phyloP scores from a whole-genome alignment of 352 stramenopile species.

The Pythium diclinum region DNA sequence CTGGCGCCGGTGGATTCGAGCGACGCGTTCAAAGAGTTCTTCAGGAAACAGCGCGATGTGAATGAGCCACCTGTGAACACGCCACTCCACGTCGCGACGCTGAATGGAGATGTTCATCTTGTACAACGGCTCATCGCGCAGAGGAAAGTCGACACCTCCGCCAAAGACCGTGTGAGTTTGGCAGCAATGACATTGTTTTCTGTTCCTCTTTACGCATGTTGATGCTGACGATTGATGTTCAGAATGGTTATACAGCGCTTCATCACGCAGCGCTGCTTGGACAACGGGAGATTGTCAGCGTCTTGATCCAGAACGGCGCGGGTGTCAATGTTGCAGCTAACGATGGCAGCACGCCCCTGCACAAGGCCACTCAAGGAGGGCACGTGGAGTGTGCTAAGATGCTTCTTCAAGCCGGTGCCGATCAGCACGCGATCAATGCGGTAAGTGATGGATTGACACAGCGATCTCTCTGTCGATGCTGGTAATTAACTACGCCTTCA shows the following conservation, averaged over 20 bases:
- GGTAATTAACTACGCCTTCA: not conserved
- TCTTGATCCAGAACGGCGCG: conserved; percentile 13
- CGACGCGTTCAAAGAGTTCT: conserved; percentile 22
- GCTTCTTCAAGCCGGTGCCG: conserved; percentile 7
- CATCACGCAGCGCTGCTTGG: conserved; percentile 23
- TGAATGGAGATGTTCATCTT: conserved; percentile 14
- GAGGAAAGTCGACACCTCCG: conserved; percentile 5
- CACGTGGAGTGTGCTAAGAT: conserved; percentile 1
- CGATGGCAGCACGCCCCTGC: conserved; percentile 22
- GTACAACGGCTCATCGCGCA: conserved; percentile 5
- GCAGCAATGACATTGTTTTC: not conserved
- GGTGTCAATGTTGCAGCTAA: not conserved
- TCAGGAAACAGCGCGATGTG: conserved; percentile 4
- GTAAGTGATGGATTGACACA: not conserved
- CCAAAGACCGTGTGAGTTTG: conserved; percentile 8
- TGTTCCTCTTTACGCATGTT: not conserved
- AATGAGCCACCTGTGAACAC: not conserved
- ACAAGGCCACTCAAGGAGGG: conserved; percentile 26
- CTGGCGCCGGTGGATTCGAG: conserved; percentile 20
- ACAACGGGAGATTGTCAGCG: not conserved
- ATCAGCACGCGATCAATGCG: conserved; percentile 2
- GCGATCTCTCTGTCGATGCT: not conserved
- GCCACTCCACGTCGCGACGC: conserved; percentile 21
- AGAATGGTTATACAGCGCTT: conserved; percentile 27
- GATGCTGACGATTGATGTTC: not conserved